phyloP scores from a whole-genome alignment of 1,284 basidiomycete genomes.

The Cutaneotrichosporon sp. region DNA sequence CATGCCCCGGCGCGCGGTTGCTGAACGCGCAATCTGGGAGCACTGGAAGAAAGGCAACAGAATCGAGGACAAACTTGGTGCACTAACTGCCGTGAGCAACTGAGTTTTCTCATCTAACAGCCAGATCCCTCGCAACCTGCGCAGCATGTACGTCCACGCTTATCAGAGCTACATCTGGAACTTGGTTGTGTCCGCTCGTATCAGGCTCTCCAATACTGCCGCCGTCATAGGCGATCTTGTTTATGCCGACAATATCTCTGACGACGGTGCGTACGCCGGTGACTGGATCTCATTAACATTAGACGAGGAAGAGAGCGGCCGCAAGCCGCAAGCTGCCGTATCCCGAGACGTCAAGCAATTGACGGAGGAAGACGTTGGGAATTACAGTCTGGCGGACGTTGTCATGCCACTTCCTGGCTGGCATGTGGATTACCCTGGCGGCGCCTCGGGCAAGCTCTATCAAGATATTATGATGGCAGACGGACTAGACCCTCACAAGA shows the following conservation, averaged over 20 bases:
- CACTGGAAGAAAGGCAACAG: slow-evolving; percentile 78
- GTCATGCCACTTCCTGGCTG: slow-evolving; percentile 92
- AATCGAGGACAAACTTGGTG: slow-evolving; percentile 77
- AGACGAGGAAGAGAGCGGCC: not conserved
- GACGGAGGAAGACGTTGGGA: slow-evolving; percentile 65
- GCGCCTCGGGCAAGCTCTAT: slow-evolving; percentile 74
- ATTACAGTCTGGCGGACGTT: slow-evolving; percentile 86
- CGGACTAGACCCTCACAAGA: slow-evolving; percentile 80
- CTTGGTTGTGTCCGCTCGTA: slow-evolving; percentile 84
- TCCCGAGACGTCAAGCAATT: slow-evolving; percentile 64
- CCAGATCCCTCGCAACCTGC: slow-evolving; percentile 88
- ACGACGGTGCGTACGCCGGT: slow-evolving; percentile 48
- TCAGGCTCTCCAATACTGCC: slow-evolving; percentile 70
- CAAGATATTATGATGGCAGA: slow-evolving; percentile 72
- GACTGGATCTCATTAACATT: not conserved
- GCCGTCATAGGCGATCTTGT: slow-evolving; percentile 85
- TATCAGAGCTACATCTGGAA: slow-evolving; percentile 99
- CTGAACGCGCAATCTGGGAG: slow-evolving; percentile 86
- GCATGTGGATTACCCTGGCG: slow-evolving; percentile 83
- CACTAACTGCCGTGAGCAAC: slow-evolving; percentile 67
- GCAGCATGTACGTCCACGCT: slow-evolving; percentile 96
- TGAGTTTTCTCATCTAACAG: not conserved
- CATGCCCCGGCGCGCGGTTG: slow-evolving; percentile 83
- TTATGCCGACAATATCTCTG: slow-evolving; percentile 53
- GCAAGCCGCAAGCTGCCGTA: slow-evolving; percentile 35